These are phyloP conservation scores for Monosporascus sp. DNA, from an alignment of 2,329 filamentous ascomycete species.

Conservation along the genomic window DNA sequence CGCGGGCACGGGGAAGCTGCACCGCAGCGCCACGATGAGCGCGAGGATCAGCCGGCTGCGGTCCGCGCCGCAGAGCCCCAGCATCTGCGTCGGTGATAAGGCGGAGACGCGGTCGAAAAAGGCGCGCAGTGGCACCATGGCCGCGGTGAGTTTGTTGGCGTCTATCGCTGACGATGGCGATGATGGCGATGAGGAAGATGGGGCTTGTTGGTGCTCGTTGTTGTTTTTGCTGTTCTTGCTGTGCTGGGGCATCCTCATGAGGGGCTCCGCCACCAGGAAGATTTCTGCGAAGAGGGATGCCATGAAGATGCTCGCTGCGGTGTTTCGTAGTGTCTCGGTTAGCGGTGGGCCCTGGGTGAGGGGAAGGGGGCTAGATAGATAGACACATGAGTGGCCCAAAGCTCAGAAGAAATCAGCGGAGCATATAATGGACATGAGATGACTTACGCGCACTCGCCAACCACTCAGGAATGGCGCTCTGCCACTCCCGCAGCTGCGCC, in stretches of 20 bases:
- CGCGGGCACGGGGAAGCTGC: constrained; percentile 40
- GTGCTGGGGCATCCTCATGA: constrained; percentile 23
- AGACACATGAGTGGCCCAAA: constrained; percentile 8
- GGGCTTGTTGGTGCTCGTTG: constrained; percentile 10
- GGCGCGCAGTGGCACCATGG: constrained; percentile 18
- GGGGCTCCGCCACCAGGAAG: constrained; percentile 33
- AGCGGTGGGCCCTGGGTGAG: neutral
- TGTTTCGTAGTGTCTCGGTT: neutral
- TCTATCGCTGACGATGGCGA: constrained; percentile 13
- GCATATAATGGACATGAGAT: neutral
- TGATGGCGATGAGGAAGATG: constrained; percentile 5
- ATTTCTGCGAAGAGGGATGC: constrained; percentile 32
- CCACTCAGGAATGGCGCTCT: constrained; percentile 29
- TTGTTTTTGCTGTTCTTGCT: constrained; percentile 2
- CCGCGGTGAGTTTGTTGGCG: constrained; percentile 14
- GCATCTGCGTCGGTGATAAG: constrained; percentile 22
- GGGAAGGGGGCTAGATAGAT: neutral
- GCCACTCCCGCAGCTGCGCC: constrained; percentile 39
- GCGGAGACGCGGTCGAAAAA: constrained; percentile 29
- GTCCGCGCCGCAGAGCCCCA: constrained; percentile 36
- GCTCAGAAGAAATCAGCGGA: neutral
- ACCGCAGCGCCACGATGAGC: constrained; percentile 39
- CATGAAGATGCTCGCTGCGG: constrained; percentile 29
- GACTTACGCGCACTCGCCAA: constrained; percentile 26
- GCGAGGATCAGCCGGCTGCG: constrained; percentile 38